Conservation (phyloP, 1,139 yeast genomes). For the Taphrina wiesneri region DNA sequence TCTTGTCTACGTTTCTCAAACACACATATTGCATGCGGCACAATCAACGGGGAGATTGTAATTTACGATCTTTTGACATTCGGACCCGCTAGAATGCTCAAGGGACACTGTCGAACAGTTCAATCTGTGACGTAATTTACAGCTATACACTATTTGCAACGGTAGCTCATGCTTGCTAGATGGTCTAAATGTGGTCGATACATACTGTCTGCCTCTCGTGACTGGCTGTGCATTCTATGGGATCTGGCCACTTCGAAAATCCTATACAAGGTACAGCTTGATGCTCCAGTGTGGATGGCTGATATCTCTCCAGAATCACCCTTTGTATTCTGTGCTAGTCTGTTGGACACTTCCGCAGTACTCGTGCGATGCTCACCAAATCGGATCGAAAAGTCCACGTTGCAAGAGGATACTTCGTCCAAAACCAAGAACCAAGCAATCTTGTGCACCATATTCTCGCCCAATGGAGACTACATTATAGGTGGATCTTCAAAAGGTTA, state of each 20-base stretch:
- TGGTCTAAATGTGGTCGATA: constrained; percentile 80
- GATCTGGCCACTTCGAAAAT: constrained; percentile 58
- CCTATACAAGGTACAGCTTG: constrained; percentile 55
- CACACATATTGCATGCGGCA: constrained; percentile 85
- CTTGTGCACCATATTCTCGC: constrained; percentile 47
- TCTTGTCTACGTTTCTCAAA: constrained; percentile 74
- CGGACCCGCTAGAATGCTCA: constrained; percentile 56
- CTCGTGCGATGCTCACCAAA: constrained; percentile 42
- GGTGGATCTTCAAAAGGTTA: constrained; percentile 82
- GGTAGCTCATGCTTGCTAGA: constrained; percentile 40
- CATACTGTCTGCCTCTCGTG: constrained; percentile 73
- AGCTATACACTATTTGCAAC: background rate
- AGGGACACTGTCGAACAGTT: constrained; percentile 71
- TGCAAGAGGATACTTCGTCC: constrained; percentile 43
- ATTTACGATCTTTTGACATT: constrained; percentile 75
- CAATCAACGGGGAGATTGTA: constrained; percentile 73
- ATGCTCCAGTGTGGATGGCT: constrained; percentile 74
- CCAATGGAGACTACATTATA: constrained; percentile 58
- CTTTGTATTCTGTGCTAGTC: constrained; percentile 58
- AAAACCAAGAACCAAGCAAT: constrained; percentile 44
- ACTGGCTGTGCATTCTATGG: constrained; percentile 84
- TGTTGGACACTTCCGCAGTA: constrained; percentile 46
- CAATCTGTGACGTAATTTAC: constrained; percentile 57
- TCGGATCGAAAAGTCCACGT: constrained; percentile 40
- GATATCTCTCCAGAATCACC: constrained; percentile 56